Base-by-base conservation (phyloP, 176 grass and related monocot genomes). In the Musa acuminata region DNA sequence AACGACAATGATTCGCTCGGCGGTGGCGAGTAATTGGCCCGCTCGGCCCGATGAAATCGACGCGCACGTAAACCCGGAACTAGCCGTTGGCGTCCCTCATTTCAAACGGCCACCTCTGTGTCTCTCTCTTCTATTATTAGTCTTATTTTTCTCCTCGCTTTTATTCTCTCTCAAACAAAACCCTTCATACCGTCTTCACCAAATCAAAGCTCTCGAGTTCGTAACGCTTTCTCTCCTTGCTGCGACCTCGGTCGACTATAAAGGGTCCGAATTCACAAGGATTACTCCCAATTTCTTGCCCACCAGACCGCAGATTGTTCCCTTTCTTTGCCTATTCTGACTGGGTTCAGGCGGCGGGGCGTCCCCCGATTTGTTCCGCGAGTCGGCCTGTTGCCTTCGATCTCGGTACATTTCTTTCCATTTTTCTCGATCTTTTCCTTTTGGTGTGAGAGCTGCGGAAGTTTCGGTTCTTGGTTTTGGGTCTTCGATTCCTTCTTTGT, bases 61-160 rank as follows among this genome's bases (percentile, higher is more conserved):
- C 5, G 35, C 35, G 35, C 35, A 43, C 35, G 35, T 43, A 43
- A 43, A 43, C 49, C 13, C 49, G 27, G 49, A 73, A 73, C 71
- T 73, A 73, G 71, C 71, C 71, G 71, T 73, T 73, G 71, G 12
- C 22, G 2, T 55, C 13, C 49, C 69, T 50, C 50, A 53, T 73
- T 73, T 73, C 71, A 73, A 73, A 73, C 51, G 71, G 71, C 52
- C 71, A 9, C 19, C n/a, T 55, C 71, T 55, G 49, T 72, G 49
- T 72, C 24, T 67, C 65, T 43, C 65, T 43, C 65, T 17, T 16
- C 65, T 35, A 68, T 68, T 68, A 68, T 68, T 29, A 19, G 6
- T n/a, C 6, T 62, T 19, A 62, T 62, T 62, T 62, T 62, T 62
- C 57, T 21, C 20, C 57, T n/a, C 13, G 17, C 20, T 62, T 62